phyloP scores from a whole-genome alignment of 2,329 filamentous ascomycete species.

The Emmonsiellopsis sp. region DNA sequence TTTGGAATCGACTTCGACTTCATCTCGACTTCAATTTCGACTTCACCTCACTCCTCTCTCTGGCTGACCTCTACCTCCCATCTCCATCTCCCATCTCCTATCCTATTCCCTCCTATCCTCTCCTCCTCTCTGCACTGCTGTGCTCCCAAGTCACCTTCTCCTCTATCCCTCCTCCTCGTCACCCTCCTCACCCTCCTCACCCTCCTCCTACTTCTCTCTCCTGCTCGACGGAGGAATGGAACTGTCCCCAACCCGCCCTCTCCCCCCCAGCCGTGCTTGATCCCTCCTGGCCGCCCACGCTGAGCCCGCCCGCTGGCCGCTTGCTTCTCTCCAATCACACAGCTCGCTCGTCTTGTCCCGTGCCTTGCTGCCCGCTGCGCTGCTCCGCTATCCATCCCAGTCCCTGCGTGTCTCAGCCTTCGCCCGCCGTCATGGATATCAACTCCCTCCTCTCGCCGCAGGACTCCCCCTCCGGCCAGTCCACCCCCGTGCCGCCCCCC shows the following conservation, averaged over 20 bases:
- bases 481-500: constrained; percentile 17
- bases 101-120: not conserved
- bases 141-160: not conserved
- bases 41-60: not conserved
- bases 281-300: too few relatives aligned
- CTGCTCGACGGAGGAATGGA: too few relatives aligned
- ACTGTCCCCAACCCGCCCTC: too few relatives aligned
- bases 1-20: too few relatives aligned
- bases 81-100: too few relatives aligned
- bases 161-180: not conserved
- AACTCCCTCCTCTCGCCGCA: constrained; percentile 38
- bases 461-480: constrained; percentile 31
- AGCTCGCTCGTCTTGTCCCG: too few relatives aligned
- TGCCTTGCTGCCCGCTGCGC: too few relatives aligned
- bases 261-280: too few relatives aligned
- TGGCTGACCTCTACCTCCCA: not conserved
- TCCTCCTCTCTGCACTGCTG: not conserved
- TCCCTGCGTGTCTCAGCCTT: not conserved
- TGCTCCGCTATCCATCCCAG: not conserved
- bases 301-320: too few relatives aligned
- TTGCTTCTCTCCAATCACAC: too few relatives aligned
- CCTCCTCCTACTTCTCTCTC: not conserved
- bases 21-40: too few relatives aligned
- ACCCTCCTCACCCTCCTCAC: not conserved
- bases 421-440: constrained; percentile 31